Evolutionary conservation across 176 grass and related monocot species (phyloP).

Genomic region (Zizania latifolia): DNA sequence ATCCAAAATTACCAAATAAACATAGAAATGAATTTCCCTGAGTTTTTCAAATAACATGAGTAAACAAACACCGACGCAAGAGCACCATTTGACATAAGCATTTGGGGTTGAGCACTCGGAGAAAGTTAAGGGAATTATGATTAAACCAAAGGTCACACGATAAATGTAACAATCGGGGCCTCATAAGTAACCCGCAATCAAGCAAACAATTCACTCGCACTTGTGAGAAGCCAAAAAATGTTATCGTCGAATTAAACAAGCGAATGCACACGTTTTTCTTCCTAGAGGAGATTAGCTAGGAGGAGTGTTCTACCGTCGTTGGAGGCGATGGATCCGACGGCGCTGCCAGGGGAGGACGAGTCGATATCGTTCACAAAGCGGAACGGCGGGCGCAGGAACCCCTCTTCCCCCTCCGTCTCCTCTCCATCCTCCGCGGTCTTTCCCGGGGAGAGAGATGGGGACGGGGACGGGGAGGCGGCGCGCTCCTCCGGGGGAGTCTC

Average conservation of each 20-base stretch:
- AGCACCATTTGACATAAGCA: not conserved
- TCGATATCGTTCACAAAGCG: constrained; percentile 41
- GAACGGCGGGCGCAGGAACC: constrained; percentile 28
- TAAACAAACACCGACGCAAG: not conserved
- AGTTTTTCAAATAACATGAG: not conserved
- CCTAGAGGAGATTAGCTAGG: not conserved
- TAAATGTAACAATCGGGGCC: not conserved
- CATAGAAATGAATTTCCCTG: not conserved
- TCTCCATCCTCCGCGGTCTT: constrained; percentile 28
- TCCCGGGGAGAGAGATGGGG: constrained; percentile 13
- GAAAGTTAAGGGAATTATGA: not conserved
- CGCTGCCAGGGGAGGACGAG: constrained; percentile 72
- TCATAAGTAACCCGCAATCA: not conserved
- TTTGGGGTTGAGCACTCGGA: not conserved
- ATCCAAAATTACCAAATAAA: not conserved
- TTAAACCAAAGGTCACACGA: not conserved
- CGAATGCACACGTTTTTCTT: not conserved
- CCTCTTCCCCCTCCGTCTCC: constrained; percentile 41
- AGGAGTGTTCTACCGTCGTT: constrained; percentile 44
- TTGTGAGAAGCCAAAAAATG: constrained; percentile 1
- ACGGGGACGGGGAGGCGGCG: not conserved
- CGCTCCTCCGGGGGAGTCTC: constrained; percentile 54
- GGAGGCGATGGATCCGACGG: constrained; percentile 58
- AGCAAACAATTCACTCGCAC: not conserved
- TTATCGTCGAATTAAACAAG: not conserved